Percentiles rank a stretch among this genome's conserved stretches.
These are phyloP conservation scores for Pachysolen tannophilus DNA, from an alignment of 805 yeast species.

Conservation along the genomic window DNA sequence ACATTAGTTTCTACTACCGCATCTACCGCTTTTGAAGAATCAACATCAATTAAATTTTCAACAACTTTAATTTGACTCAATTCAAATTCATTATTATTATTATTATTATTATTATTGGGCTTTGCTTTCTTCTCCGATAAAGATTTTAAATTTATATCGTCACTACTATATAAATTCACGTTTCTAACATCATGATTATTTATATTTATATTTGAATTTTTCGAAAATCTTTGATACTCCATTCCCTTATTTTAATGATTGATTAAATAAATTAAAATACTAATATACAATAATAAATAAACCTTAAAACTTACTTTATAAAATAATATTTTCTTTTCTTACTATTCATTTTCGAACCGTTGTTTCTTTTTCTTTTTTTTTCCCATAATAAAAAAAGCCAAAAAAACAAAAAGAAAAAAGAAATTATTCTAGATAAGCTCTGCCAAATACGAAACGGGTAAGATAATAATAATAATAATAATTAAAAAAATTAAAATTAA, in stretches of 20 bases:
- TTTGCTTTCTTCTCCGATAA: conserved; percentile 9
- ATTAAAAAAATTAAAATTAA: too few species aligned
- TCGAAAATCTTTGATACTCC: conserved; percentile 8
- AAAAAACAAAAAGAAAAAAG: not conserved
- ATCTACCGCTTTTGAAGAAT: conserved; percentile 24
- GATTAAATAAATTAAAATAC: too few species aligned
- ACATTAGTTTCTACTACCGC: not conserved
- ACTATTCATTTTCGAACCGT: not conserved
- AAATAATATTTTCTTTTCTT: too few species aligned
- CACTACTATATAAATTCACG: conserved; percentile 3
- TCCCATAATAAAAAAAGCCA: not conserved
- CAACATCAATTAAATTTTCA: too few species aligned
- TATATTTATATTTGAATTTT: conserved; percentile 8
- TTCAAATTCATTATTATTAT: conserved; percentile 9
- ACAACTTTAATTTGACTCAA: too few species aligned
- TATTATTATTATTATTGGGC: conserved; percentile 29
- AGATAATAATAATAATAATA: too few species aligned
- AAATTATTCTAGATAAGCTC: not conserved
- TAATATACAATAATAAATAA: too few species aligned
- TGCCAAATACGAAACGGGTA: too few species aligned
- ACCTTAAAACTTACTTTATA: too few species aligned
- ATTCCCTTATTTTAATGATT: not conserved
- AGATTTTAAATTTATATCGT: conserved; percentile 9
- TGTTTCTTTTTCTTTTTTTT: not conserved
- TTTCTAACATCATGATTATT: conserved; percentile 5